These are phyloP conservation scores for Sisymbrium altissimum DNA, from an alignment of 345 rosid species.

Conservation along the genomic window DNA sequence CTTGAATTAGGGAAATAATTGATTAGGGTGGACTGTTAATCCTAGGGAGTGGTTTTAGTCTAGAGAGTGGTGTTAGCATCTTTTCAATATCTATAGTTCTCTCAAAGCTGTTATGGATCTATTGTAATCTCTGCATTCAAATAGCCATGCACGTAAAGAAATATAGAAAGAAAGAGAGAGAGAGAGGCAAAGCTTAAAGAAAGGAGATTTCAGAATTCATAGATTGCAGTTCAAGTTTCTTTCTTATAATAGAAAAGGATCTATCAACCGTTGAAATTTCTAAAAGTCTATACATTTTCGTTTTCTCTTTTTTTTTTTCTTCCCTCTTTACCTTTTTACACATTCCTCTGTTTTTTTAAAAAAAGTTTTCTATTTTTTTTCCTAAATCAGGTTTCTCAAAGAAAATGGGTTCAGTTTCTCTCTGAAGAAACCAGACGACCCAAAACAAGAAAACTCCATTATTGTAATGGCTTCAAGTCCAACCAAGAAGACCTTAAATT, in stretches of 20 bases:
- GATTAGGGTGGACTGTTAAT: too few relatives aligned
- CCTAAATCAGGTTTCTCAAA: constrained; percentile 30
- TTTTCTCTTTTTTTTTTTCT: neutral
- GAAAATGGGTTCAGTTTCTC: constrained; percentile 34
- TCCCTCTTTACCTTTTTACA: constrained; percentile 18
- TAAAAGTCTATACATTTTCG: neutral
- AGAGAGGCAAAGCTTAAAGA: constrained; percentile 28
- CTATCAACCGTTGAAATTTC: constrained; percentile 23
- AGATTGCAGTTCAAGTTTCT: constrained; percentile 6
- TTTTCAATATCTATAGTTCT: neutral
- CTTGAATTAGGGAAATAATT: too few relatives aligned
- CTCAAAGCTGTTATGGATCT: neutral
- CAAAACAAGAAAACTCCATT: constrained; percentile 7
- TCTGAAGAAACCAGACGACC: constrained; percentile 28
- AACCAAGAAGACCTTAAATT: constrained; percentile 40
- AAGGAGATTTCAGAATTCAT: constrained; percentile 25
- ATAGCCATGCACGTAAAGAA: neutral
- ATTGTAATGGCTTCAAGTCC: constrained; percentile 40
- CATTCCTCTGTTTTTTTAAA: constrained; percentile 10
- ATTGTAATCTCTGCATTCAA: neutral
- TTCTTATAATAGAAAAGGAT: constrained; percentile 30
- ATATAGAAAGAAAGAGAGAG: neutral
- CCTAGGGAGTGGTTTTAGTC: too few relatives aligned
- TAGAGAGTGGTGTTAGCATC: too few relatives aligned
- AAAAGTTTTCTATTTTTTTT: neutral